Percentiles rank a stretch among this genome's conserved stretches.
phyloP scores from a whole-genome alignment of 2,329 filamentous ascomycete species.

The Cercospora janseana region DNA sequence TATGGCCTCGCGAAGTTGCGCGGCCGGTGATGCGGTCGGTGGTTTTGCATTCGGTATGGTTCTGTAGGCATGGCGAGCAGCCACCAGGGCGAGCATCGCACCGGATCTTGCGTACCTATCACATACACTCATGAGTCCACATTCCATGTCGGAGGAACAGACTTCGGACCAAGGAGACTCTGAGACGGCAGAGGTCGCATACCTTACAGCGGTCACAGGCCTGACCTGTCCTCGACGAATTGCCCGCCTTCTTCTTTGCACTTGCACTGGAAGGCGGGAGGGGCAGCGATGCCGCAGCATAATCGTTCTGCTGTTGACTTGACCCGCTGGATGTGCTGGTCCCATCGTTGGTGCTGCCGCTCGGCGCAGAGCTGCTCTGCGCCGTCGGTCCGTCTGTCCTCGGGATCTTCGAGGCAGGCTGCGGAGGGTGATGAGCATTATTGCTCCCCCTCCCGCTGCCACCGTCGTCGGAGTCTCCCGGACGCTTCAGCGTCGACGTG shows the following conservation, averaged over 20 bases:
- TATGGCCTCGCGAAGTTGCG: conserved; percentile 73
- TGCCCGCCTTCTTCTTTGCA: conserved; percentile 48
- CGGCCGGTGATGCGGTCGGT: conserved; percentile 84
- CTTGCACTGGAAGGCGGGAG: background rate
- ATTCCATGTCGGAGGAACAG: background rate
- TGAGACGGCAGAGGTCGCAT: conserved; percentile 16
- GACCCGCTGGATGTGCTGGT: too few species aligned
- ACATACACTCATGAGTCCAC: background rate
- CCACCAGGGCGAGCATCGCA: conserved; percentile 79
- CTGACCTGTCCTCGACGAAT: conserved; percentile 68
- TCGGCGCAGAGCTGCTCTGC: too few species aligned
- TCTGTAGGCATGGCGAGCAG: conserved; percentile 76
- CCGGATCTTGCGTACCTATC: conserved; percentile 76
- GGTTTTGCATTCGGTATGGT: conserved; percentile 74
- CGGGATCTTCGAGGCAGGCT: conserved; percentile 9
- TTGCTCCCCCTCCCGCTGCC: conserved; percentile 11
- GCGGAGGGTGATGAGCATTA: conserved; percentile 8
- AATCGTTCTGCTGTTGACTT: background rate
- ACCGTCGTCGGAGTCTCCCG: conserved; percentile 26
- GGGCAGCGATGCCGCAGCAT: background rate
- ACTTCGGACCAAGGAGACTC: background rate
- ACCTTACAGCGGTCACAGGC: conserved; percentile 89
- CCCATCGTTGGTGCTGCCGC: conserved; percentile 4
- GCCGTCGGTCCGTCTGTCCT: conserved; percentile 12
- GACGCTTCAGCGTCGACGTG: conserved; percentile 26